Percentiles rank a stretch among this genome's conserved stretches.
phyloP scores from a whole-genome alignment of 2,329 filamentous ascomycete genomes.

The Aspergillus clavatus region DNA sequence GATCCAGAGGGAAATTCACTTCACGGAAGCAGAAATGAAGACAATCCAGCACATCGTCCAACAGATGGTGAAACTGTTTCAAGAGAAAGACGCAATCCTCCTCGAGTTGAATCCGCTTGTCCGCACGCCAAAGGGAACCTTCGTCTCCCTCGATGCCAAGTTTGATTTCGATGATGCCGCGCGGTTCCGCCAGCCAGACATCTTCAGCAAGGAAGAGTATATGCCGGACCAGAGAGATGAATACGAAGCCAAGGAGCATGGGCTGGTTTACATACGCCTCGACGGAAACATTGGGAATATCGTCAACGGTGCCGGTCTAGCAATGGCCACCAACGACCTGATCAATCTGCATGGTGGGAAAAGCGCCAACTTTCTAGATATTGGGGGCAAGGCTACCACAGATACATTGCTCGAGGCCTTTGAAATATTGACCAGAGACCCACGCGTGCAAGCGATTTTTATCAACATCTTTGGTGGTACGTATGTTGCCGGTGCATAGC shows the following conservation, averaged over 20 bases:
- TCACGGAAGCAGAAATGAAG: conserved; percentile 22
- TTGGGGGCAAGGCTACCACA: conserved; percentile 28
- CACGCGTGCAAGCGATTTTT: conserved; percentile 38
- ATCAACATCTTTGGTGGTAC: conserved; percentile 51
- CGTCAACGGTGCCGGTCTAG: conserved; percentile 33
- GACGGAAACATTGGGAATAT: conserved; percentile 32
- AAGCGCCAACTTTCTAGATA: conserved; percentile 32
- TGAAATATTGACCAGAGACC: conserved; percentile 22
- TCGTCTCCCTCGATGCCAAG: conserved; percentile 38
- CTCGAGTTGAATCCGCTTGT: conserved; percentile 43
- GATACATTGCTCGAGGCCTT: conserved; percentile 27
- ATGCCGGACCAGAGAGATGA: conserved; percentile 29
- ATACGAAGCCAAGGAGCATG: conserved; percentile 32
- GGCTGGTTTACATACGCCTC: conserved; percentile 28
- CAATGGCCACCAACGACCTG: conserved; percentile 34
- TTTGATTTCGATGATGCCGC: conserved; percentile 50
- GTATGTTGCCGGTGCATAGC: conserved; percentile 1
- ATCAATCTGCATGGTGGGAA: conserved; percentile 23
- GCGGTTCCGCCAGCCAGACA: conserved; percentile 35
- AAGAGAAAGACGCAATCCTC: conserved; percentile 44
- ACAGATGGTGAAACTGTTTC: conserved; percentile 36
- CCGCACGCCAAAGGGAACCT: conserved; percentile 21
- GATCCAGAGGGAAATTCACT: conserved; percentile 21
- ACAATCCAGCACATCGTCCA: conserved; percentile 27
- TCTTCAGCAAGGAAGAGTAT: conserved; percentile 38